These are phyloP conservation scores for Colletotrichum lentis DNA, from an alignment of 2,329 filamentous ascomycete species.

Conservation along the genomic window DNA sequence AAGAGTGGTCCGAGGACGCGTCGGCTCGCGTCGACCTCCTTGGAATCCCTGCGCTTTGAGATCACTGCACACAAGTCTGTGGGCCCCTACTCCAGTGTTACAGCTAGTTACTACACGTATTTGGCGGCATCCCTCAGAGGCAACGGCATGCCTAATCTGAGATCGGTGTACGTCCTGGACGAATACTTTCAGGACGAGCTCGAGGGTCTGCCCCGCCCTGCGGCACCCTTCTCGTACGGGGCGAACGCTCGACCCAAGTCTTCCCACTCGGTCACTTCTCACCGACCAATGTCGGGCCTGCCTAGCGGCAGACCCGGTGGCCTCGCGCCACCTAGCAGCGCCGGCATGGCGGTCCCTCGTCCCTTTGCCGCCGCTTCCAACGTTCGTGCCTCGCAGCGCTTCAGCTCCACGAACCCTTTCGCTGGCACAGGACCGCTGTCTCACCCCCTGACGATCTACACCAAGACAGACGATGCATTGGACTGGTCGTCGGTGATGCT, in stretches of 20 bases:
- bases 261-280: constrained; percentile 42
- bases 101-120: constrained; percentile 80
- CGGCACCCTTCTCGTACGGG: constrained; percentile 52
- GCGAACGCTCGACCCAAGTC: constrained; percentile 49
- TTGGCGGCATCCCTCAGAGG: constrained; percentile 83
- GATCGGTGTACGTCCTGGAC: constrained; percentile 85
- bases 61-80: constrained; percentile 69
- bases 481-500: constrained; percentile 67
- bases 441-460: constrained; percentile 67
- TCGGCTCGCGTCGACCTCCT: constrained; percentile 71
- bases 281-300: constrained; percentile 23
- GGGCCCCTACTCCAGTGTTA: constrained; percentile 65
- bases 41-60: constrained; percentile 82
- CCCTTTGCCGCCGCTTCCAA: constrained; percentile 43
- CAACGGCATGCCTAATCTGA: constrained; percentile 76
- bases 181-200: constrained; percentile 82
- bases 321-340: constrained; percentile 41
- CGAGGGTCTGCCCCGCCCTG: constrained; percentile 72
- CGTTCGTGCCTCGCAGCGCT: constrained; percentile 49
- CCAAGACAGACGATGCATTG: constrained; percentile 65
- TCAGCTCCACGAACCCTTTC: constrained; percentile 66
- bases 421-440: constrained; percentile 51
- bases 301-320: constrained; percentile 30
- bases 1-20: constrained; percentile 59
- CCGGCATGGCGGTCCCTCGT: constrained; percentile 41